Percentiles rank a stretch among this genome's conserved stretches.
These are phyloP conservation scores for Wickerhamiella sorbophila DNA, from an alignment of 805 yeast genomes.

Conservation along the genomic window DNA sequence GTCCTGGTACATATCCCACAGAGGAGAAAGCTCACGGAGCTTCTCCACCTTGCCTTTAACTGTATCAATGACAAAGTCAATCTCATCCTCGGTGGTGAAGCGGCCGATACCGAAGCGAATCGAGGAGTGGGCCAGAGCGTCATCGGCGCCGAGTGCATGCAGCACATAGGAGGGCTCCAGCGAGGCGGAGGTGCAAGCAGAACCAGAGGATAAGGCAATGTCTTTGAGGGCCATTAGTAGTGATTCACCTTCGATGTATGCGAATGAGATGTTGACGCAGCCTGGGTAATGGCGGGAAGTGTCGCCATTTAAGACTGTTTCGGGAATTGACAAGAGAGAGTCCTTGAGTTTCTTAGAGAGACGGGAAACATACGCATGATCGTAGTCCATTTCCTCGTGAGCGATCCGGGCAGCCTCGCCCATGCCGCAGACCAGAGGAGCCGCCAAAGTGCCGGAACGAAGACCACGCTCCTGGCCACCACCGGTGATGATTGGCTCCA, in stretches of 20 bases:
- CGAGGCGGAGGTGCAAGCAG: constrained; percentile 98
- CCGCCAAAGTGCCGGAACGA: constrained; percentile 92
- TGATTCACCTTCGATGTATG: constrained; percentile 96
- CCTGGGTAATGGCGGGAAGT: constrained; percentile 65
- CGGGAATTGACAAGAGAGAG: constrained; percentile 68
- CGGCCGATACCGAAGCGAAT: constrained; percentile 95
- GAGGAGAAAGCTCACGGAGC: constrained; percentile 81
- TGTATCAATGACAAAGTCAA: constrained; percentile 84
- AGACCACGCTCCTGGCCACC: constrained; percentile 99
- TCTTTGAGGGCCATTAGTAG: constrained; percentile 94
- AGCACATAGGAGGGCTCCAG: constrained; percentile 94
- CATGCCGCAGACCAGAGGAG: constrained; percentile 90
- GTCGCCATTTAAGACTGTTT: constrained; percentile 84
- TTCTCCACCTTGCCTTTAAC: constrained; percentile 80
- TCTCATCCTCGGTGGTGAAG: constrained; percentile 90
- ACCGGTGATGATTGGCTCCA: constrained; percentile 88
- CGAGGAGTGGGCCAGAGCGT: constrained; percentile 95
- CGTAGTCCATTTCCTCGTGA: constrained; percentile 57
- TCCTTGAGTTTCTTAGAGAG: constrained; percentile 60
- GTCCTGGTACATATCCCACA: constrained; percentile 99
- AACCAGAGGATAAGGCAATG: constrained; percentile 89
- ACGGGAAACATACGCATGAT: constrained; percentile 49
- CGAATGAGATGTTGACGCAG: constrained; percentile 92
- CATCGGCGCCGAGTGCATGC: constrained; percentile 95
- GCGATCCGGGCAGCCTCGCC: constrained; percentile 94